Evolutionary conservation across 2,329 filamentous ascomycete species (phyloP).

Genomic region (Ceratocystis huliohia): DNA sequence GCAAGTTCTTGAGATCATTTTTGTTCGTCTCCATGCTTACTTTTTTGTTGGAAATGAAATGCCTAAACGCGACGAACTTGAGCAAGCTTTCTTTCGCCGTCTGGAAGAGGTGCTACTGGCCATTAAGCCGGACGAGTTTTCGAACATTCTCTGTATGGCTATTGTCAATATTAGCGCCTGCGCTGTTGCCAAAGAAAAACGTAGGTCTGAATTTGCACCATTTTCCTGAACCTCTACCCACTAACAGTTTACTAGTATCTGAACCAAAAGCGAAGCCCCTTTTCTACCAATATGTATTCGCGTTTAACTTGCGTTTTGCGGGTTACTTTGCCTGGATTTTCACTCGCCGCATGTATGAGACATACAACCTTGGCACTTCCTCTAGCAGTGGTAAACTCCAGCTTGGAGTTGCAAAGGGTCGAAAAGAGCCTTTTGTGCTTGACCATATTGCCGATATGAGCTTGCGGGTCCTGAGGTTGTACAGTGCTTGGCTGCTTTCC

Average conservation of each 20-base stretch:
- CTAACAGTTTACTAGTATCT: slow-evolving; percentile 31
- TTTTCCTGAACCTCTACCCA: neutral
- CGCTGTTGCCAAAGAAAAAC: slow-evolving; percentile 46
- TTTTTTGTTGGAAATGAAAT: slow-evolving; percentile 70
- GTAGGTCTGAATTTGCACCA: neutral
- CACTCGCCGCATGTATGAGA: slow-evolving; percentile 15
- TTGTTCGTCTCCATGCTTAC: slow-evolving; percentile 72
- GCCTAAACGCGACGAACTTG: slow-evolving; percentile 63
- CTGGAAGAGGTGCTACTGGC: slow-evolving; percentile 35
- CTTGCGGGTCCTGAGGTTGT: slow-evolving; percentile 21
- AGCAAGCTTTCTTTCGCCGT: slow-evolving; percentile 71
- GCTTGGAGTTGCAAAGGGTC: slow-evolving; percentile 32
- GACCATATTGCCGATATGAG: slow-evolving; percentile 16
- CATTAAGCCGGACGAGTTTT: slow-evolving; percentile 6
- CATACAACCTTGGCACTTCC: slow-evolving; percentile 10
- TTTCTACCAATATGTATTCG: slow-evolving; percentile 14
- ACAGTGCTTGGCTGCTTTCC: slow-evolving; percentile 21
- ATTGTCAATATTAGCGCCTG: slow-evolving; percentile 80
- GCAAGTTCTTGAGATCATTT: slow-evolving; percentile 63
- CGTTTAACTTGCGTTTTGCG: slow-evolving; percentile 18
- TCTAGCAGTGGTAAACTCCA: slow-evolving; percentile 10
- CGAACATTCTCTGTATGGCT: slow-evolving; percentile 39
- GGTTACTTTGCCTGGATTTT: slow-evolving; percentile 16
- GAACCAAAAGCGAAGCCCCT: slow-evolving; percentile 25
- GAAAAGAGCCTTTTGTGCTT: neutral